Base-by-base conservation (phyloP, 176 grass and related monocot genomes). In the Cocos nucifera region DNA sequence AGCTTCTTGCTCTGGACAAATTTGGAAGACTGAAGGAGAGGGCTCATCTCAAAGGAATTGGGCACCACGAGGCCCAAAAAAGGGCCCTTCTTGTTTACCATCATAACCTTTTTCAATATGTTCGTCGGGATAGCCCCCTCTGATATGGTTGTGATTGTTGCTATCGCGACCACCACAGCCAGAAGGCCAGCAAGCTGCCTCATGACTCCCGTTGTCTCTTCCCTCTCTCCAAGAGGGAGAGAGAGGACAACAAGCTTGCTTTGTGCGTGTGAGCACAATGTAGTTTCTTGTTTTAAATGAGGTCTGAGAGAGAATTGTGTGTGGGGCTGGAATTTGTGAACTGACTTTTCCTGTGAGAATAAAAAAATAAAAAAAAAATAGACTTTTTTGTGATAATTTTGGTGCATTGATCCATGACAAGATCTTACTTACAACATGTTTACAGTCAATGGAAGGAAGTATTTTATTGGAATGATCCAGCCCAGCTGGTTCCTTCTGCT, bases 31-130 rank as follows among this genome's bases (percentile, higher is more conserved):
- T 72, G 64, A 22, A 94, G 75, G 7, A 94, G 71, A 17, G 89
- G 84, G 14, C 27, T 68, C 84, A 94, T 84, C 68, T 94, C 89
- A 51, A 74, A 88, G 14, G 84, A 49, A 66, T 94, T 94, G 30
- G 89, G 89, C 44, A 94, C 84, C 15, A 94, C 71, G 5, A 94
- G 64, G 4, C 89, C 89, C 26, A 88, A 18, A 71, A 75, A 94
- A 0, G 89, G 81, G 0, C 75, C 80, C 3, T 44, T 5, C 3
- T 60, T 74, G 56, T 94, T 79, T 44, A 77, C 73, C 26, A 2
- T n/a, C 14, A 16, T 0, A 14, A 74, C 48, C 19, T 12, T 58
- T 24, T 56, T 63, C 26, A 29, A 27, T 21, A 22, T 57, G 8
- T 30, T 52, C 53, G 5, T 6, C 0, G 70, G 12, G 6, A 74